Evolutionary conservation across 805 yeast species (phyloP).

Genomic region (Huiozyma naganishii): DNA sequence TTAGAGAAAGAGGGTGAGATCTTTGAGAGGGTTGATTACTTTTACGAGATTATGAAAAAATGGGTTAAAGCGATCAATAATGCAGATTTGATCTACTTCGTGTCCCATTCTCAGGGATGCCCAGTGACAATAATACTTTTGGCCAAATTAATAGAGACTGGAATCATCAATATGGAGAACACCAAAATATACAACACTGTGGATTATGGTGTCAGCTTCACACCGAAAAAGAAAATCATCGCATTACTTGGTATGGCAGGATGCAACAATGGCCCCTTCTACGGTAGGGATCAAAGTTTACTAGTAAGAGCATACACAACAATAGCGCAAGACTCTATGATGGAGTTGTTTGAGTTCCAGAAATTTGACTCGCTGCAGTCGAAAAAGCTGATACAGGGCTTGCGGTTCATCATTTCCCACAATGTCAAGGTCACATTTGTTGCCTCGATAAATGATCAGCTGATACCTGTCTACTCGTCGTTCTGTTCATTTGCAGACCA

Average conservation of each 20-base stretch:
- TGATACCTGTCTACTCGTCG: slow-evolving; percentile 87
- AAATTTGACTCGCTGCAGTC: slow-evolving; percentile 65
- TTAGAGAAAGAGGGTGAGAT: slow-evolving; percentile 90
- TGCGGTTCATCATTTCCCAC: slow-evolving; percentile 51
- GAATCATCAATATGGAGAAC: slow-evolving; percentile 29
- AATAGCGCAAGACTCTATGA: slow-evolving; percentile 76
- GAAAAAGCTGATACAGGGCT: slow-evolving; percentile 53
- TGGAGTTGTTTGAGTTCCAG: slow-evolving; percentile 83
- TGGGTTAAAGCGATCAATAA: slow-evolving; percentile 41
- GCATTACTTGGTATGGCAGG: slow-evolving; percentile 94
- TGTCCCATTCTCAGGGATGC: slow-evolving; percentile 93
- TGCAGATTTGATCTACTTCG: slow-evolving; percentile 87
- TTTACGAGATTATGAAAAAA: slow-evolving; percentile 57
- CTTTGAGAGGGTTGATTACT: slow-evolving; percentile 72
- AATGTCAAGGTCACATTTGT: slow-evolving; percentile 73
- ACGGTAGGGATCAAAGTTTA: slow-evolving; percentile 78
- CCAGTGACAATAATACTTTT: slow-evolving; percentile 78
- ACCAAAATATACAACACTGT: slow-evolving; percentile 15
- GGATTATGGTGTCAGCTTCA: slow-evolving; percentile 5
- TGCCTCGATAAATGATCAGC: slow-evolving; percentile 87
- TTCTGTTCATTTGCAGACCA: slow-evolving; percentile 72
- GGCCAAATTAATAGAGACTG: slow-evolving; percentile 62
- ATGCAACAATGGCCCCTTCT: slow-evolving; percentile 85
- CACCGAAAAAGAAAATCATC: slow-evolving; percentile 33
- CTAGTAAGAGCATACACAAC: slow-evolving; percentile 83